A percentile compares a stretch with the other conserved stretches of the same genome.
Evolutionary conservation across 768 basidiomycete species (phyloP).

Genomic region (Leucosporidium scottii): DNA sequence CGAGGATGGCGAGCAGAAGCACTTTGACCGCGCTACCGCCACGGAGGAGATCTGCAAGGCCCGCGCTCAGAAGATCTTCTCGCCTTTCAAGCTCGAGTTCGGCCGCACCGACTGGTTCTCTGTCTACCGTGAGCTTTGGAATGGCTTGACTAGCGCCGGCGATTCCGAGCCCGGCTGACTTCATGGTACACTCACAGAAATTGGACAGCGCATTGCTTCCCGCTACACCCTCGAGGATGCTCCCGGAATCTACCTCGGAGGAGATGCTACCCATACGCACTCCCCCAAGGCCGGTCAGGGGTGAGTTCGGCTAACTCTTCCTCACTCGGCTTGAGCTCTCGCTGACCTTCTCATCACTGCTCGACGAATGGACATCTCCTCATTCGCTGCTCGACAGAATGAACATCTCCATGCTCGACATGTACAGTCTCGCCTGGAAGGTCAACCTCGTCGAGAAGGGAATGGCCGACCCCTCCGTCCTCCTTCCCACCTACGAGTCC

Average conservation of each 20-base stretch:
- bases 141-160: too few relatives aligned
- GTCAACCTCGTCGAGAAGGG: slow-evolving; percentile 40
- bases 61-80: slow-evolving; percentile 35
- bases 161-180: neutral
- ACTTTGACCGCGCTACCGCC: slow-evolving; percentile 48
- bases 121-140: slow-evolving; percentile 29
- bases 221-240: slow-evolving; percentile 42
- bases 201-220: slow-evolving; percentile 38
- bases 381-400: slow-evolving; percentile 2
- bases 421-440: slow-evolving; percentile 38
- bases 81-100: slow-evolving; percentile 37
- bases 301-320: slow-evolving; percentile 26
- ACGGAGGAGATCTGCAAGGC: slow-evolving; percentile 35
- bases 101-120: slow-evolving; percentile 37
- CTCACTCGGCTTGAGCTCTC: neutral
- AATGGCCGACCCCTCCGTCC: slow-evolving; percentile 29
- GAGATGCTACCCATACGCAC: slow-evolving; percentile 38
- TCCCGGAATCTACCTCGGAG: slow-evolving; percentile 37
- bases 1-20: slow-evolving; percentile 17
- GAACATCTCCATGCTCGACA: slow-evolving; percentile 38
- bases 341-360: neutral
- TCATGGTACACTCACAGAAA: slow-evolving; percentile 8
- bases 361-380: slow-evolving; percentile 31
- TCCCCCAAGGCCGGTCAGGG: slow-evolving; percentile 38
- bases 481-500: slow-evolving; percentile 37